Conservation (phyloP, 1,284 basidiomycete genomes). For the Schizophyllum amplum region DNA sequence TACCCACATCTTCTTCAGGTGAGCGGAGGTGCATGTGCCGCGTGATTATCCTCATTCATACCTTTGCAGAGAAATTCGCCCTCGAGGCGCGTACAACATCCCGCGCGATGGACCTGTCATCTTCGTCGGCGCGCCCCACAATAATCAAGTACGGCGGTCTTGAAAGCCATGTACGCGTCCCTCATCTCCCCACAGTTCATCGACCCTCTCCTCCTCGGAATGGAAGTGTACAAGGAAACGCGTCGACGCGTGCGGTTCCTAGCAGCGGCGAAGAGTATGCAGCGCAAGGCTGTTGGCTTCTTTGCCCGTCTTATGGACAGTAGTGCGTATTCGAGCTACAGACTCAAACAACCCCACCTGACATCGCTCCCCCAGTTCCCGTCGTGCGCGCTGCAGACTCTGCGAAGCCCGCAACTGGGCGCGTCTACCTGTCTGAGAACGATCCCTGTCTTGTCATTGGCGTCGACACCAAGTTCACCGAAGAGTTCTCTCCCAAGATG, state of each 20-base stretch:
- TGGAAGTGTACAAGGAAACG: slow-evolving; percentile 84
- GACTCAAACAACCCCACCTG: slow-evolving; percentile 4
- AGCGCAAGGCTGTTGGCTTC: slow-evolving; percentile 75
- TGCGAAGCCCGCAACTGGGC: slow-evolving; percentile 73
- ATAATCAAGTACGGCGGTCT: slow-evolving; percentile 67
- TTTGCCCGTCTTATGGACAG: slow-evolving; percentile 84
- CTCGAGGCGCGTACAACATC: slow-evolving; percentile 91
- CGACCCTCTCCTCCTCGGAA: slow-evolving; percentile 84
- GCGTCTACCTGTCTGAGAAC: slow-evolving; percentile 61
- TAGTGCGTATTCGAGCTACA: slow-evolving; percentile 50
- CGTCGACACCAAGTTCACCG: slow-evolving; percentile 72
- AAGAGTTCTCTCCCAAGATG: slow-evolving; percentile 72
- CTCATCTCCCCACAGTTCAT: slow-evolving; percentile 60
- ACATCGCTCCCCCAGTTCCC: slow-evolving; percentile 53
- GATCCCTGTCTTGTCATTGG: slow-evolving; percentile 79
- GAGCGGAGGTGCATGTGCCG: not conserved
- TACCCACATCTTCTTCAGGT: slow-evolving; percentile 91
- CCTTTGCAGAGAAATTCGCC: slow-evolving; percentile 64
- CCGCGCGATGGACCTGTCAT: slow-evolving; percentile 89
- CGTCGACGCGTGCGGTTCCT: slow-evolving; percentile 82
- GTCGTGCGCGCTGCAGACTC: slow-evolving; percentile 89
- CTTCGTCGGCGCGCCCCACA: slow-evolving; percentile 93
- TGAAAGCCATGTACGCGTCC: slow-evolving; percentile 2
- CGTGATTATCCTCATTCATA: not conserved
- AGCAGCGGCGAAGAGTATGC: slow-evolving; percentile 90